A percentile compares a stretch with the other conserved stretches of the same genome.
These are phyloP conservation scores for Capronia americana DNA, from an alignment of 2,329 filamentous ascomycete genomes.

Conservation along the genomic window DNA sequence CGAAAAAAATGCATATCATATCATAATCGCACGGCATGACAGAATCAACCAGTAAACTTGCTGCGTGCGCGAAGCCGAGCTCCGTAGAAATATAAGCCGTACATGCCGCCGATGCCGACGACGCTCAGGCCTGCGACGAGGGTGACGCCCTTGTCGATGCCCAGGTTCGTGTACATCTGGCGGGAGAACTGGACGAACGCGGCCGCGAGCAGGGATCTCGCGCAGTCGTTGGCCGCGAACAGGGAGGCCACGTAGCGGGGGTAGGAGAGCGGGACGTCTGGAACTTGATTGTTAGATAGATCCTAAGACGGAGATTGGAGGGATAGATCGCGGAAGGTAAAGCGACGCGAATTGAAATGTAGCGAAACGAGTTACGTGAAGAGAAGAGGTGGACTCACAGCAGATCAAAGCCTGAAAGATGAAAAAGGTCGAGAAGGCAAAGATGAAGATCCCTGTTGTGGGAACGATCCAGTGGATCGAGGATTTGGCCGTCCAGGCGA, in stretches of 20 bases:
- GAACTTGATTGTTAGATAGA: neutral
- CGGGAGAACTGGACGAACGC: constrained; percentile 47
- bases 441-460: constrained; percentile 35
- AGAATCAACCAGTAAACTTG: constrained; percentile 31
- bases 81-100: constrained; percentile 30
- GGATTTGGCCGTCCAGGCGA: constrained; percentile 61
- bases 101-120: constrained; percentile 33
- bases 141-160: constrained; percentile 43
- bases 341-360: neutral
- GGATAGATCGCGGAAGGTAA: neutral
- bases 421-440: constrained; percentile 35
- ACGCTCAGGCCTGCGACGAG: constrained; percentile 46
- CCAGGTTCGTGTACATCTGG: constrained; percentile 45
- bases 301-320: neutral
- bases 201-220: constrained; percentile 42
- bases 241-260: constrained; percentile 39
- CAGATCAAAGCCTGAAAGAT: constrained; percentile 41
- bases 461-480: constrained; percentile 56
- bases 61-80: constrained; percentile 27
- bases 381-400: constrained; percentile 1
- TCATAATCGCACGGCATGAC: neutral
- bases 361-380: neutral
- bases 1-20: neutral
- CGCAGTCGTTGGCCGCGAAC: constrained; percentile 42
- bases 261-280: constrained; percentile 37